phyloP scores from a whole-genome alignment of 495 filamentous ascomycete species.

The Wilcoxina mikolae region DNA sequence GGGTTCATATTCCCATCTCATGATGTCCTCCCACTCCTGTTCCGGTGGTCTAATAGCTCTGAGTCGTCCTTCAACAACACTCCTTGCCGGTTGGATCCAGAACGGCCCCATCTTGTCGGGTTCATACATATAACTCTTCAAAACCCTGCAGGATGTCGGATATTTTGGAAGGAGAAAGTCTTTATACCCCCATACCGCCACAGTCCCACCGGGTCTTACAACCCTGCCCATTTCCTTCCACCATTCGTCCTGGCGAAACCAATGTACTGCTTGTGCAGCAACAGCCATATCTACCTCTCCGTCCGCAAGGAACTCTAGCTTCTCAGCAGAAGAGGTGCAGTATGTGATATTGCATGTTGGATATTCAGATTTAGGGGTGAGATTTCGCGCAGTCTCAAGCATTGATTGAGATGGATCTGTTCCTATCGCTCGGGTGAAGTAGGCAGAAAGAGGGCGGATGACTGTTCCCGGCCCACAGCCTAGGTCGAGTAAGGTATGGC shows the following conservation, averaged over 20 bases:
- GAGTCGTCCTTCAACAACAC: constrained; percentile 36
- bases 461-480: constrained; percentile 48
- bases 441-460: constrained; percentile 37
- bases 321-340: constrained; percentile 36
- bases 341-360: constrained; percentile 36
- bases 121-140: constrained; percentile 37
- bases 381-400: constrained; percentile 39
- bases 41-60: constrained; percentile 37
- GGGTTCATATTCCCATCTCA: constrained; percentile 44
- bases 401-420: constrained; percentile 46
- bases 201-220: constrained; percentile 39
- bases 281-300: constrained; percentile 41
- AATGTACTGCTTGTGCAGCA: constrained; percentile 49
- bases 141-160: constrained; percentile 35
- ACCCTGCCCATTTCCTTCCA: constrained; percentile 43
- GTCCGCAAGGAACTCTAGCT: constrained; percentile 36
- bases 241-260: constrained; percentile 42
- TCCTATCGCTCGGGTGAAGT: constrained; percentile 38
- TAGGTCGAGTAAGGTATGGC: constrained; percentile 40
- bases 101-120: constrained; percentile 40
- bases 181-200: constrained; percentile 51
- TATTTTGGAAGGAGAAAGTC: constrained; percentile 41
- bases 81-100: constrained; percentile 48
- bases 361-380: constrained; percentile 30
- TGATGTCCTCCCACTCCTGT: constrained; percentile 37